Conservation (phyloP, 1,284 basidiomycete species). For the Cystobasidiaceae sp. region DNA sequence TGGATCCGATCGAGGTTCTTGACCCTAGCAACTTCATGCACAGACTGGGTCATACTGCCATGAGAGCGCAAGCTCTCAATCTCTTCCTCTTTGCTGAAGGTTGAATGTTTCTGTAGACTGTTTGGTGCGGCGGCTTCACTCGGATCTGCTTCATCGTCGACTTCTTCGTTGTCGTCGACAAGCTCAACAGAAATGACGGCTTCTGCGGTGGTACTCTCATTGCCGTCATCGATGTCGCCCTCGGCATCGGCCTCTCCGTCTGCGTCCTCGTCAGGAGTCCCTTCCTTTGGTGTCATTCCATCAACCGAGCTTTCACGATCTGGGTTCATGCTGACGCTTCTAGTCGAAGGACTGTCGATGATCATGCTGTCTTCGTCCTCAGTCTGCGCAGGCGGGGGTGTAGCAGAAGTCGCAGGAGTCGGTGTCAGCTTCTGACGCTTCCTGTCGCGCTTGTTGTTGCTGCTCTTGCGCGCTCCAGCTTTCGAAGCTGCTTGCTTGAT, state of each 20-base stretch:
- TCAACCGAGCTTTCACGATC: slow-evolving; percentile 59
- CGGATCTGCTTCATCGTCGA: slow-evolving; percentile 45
- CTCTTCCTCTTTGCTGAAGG: slow-evolving; percentile 88
- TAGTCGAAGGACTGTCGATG: slow-evolving; percentile 55
- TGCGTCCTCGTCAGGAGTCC: slow-evolving; percentile 39
- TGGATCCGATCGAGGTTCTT: slow-evolving; percentile 97
- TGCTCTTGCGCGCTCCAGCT: no score
- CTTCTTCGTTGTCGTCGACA: slow-evolving; percentile 55
- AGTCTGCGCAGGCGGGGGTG: not conserved
- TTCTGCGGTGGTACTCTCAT: slow-evolving; percentile 10
- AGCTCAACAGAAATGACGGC: slow-evolving; percentile 25
- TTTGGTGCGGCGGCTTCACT: slow-evolving; percentile 50
- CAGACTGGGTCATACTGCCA: slow-evolving; percentile 97
- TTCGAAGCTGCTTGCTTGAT: slow-evolving; percentile 37
- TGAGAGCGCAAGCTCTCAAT: slow-evolving; percentile 97
- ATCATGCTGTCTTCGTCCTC: slow-evolving; percentile 33
- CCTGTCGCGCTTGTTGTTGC: slow-evolving; percentile 31
- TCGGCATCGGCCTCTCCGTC: slow-evolving; percentile 48
- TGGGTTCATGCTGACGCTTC: slow-evolving; percentile 61
- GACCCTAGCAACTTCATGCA: slow-evolving; percentile 93
- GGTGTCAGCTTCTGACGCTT: slow-evolving; percentile 7
- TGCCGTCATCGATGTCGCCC: slow-evolving; percentile 35
- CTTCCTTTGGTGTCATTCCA: slow-evolving; percentile 36
- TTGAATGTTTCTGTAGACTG: slow-evolving; percentile 46
- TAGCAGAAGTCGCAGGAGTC: not conserved